A percentile compares a stretch with the other conserved stretches of the same genome.
These are phyloP conservation scores for Begonia loranthoides DNA, from an alignment of 306 rosid species.

Conservation along the genomic window DNA sequence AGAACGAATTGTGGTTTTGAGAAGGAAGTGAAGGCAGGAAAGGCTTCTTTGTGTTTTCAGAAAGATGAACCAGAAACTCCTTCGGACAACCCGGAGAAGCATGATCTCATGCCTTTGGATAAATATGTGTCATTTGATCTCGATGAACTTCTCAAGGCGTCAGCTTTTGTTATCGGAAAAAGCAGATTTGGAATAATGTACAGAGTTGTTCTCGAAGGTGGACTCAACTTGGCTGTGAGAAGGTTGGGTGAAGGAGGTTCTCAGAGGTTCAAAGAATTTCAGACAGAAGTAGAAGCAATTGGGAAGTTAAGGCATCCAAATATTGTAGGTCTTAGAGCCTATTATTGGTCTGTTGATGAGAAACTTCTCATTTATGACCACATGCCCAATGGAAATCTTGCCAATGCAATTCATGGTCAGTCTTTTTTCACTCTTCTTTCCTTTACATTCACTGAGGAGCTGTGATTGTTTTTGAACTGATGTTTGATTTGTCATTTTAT, in stretches of 20 bases:
- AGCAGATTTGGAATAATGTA: slow-evolving; percentile 94
- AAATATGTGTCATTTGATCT: slow-evolving; percentile 70
- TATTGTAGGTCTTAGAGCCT: slow-evolving; percentile 68
- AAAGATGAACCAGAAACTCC: slow-evolving; percentile 58
- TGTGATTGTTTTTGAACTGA: slow-evolving; percentile 6
- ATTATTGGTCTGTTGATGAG: slow-evolving; percentile 98
- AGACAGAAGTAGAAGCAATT: slow-evolving; percentile 95
- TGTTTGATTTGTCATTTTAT: slow-evolving; percentile 18
- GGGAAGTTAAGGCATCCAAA: slow-evolving; percentile 92
- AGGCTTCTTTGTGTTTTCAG: slow-evolving; percentile 64
- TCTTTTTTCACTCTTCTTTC: slow-evolving; percentile 1
- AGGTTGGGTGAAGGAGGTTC: slow-evolving; percentile 98
- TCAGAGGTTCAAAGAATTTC: slow-evolving; percentile 93
- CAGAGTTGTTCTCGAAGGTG: slow-evolving; percentile 95
- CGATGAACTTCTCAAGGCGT: slow-evolving; percentile 97
- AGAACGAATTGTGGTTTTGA: slow-evolving; percentile 21
- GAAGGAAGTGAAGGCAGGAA: slow-evolving; percentile 46
- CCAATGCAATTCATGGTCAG: slow-evolving; percentile 77
- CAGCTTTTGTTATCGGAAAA: slow-evolving; percentile 93
- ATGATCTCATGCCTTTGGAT: slow-evolving; percentile 87
- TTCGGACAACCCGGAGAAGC: slow-evolving; percentile 73
- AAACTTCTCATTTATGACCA: slow-evolving; percentile 91
- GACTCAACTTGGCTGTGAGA: slow-evolving; percentile 77
- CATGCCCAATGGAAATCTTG: slow-evolving; percentile 81
- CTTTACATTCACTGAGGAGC: not conserved